Conservation (phyloP, 75 land plant genomes). For the Chamaecyparis obtusa region DNA sequence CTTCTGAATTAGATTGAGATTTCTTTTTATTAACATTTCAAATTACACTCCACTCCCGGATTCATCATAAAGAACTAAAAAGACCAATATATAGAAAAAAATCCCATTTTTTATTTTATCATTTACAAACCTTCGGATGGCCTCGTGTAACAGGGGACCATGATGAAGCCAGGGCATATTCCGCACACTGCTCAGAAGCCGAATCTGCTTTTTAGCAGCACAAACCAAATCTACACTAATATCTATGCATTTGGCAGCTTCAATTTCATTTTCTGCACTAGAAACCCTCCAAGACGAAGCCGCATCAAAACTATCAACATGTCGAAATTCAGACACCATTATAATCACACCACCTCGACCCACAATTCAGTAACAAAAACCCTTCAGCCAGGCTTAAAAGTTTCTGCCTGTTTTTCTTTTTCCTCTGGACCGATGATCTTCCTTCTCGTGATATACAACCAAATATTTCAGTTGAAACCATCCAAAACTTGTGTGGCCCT, state of each 20-base stretch:
- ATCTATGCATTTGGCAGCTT: constrained; percentile 12
- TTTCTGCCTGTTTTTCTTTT: not conserved
- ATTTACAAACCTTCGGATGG: constrained; percentile 37
- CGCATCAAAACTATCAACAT: not conserved
- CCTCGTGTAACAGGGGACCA: constrained; percentile 20
- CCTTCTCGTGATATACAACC: not conserved
- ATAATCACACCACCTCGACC: not conserved
- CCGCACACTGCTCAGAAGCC: constrained; percentile 30
- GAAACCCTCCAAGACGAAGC: not conserved
- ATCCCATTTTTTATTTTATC: not conserved
- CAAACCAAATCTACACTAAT: constrained; percentile 46
- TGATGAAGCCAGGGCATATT: constrained; percentile 43
- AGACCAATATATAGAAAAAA: not conserved
- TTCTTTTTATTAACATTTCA: too few species aligned
- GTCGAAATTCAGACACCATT: not conserved
- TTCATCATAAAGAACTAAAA: too few species aligned
- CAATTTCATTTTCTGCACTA: not conserved
- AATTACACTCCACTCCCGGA: too few species aligned
- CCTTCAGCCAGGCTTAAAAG: too few species aligned
- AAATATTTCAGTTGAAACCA: not conserved
- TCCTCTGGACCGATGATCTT: not conserved
- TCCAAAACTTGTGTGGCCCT: not conserved
- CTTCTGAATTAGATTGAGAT: too few species aligned
- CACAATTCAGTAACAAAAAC: not conserved
- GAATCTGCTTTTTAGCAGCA: constrained; percentile 44